Percentiles rank a stretch among this genome's conserved stretches.
These are phyloP conservation scores for Colletotrichum filicis DNA, from an alignment of 2,329 filamentous ascomycete genomes.

Conservation along the genomic window DNA sequence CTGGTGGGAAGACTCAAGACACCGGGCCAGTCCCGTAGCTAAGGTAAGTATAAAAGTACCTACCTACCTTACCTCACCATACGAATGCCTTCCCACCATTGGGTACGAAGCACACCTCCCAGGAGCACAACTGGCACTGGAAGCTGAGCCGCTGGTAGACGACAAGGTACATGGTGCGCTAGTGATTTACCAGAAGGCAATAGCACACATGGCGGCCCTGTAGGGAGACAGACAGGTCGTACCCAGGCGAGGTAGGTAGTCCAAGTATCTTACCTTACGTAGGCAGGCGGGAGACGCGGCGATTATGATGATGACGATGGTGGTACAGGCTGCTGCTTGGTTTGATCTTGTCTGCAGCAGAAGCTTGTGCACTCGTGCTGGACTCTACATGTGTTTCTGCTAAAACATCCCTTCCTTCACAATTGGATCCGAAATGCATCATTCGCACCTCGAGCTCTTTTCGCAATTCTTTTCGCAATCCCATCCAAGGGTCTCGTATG, in stretches of 20 bases:
- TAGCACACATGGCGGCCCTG: neutral
- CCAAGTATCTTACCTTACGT: neutral
- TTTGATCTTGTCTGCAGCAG: neutral
- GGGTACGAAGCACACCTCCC: neutral
- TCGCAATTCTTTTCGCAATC: neutral
- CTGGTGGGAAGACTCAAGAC: neutral
- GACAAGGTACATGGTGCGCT: conserved; percentile 1
- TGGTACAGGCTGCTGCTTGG: neutral
- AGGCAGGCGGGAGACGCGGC: neutral
- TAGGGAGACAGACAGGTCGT: neutral
- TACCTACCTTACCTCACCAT: too few species aligned
- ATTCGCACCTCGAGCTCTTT: neutral
- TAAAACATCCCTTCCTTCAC: neutral
- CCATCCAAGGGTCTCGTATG: neutral
- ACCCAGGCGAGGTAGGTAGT: neutral
- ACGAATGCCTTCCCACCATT: neutral
- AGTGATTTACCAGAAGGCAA: neutral
- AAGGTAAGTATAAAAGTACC: neutral
- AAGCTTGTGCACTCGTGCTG: neutral
- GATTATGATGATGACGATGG: neutral
- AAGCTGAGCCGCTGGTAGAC: conserved; percentile 2
- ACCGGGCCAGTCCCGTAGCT: neutral
- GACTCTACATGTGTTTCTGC: neutral
- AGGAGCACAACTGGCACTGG: neutral
- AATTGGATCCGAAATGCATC: neutral